Evolutionary conservation across 2,329 filamentous ascomycete genomes (phyloP).

Genomic region (Penicillium sp.): DNA sequence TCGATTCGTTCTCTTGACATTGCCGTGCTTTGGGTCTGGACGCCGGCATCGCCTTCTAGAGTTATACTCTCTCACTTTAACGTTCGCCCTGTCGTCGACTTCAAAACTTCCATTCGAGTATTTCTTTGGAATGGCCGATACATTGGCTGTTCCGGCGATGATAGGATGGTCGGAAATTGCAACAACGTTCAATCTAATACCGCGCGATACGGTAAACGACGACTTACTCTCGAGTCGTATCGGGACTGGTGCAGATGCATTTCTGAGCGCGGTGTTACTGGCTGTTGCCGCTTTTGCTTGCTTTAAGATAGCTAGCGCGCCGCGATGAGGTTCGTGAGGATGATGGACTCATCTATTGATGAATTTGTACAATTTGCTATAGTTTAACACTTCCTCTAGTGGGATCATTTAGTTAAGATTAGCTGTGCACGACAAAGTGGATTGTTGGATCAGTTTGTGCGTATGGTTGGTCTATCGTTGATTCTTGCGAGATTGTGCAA

Average conservation of each 20-base stretch:
- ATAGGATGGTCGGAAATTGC: not conserved
- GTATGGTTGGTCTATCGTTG: too few relatives aligned
- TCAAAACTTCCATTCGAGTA: not conserved
- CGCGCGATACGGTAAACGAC: not conserved
- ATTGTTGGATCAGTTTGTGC: too few relatives aligned
- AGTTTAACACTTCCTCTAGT: too few relatives aligned
- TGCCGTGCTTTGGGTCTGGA: slow-evolving; percentile 25
- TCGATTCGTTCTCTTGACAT: slow-evolving; percentile 25
- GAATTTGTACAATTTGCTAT: too few relatives aligned
- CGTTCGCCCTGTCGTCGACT: not conserved
- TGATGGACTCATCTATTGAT: not conserved
- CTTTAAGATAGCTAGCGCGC: not conserved
- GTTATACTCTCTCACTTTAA: slow-evolving; percentile 14
- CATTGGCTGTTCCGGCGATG: not conserved
- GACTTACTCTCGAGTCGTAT: not conserved
- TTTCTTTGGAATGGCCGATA: not conserved
- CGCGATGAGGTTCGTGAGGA: not conserved
- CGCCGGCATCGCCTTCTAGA: slow-evolving; percentile 25
- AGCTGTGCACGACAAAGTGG: too few relatives aligned
- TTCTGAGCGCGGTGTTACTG: not conserved
- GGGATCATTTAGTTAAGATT: too few relatives aligned
- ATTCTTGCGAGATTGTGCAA: too few relatives aligned
- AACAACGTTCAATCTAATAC: not conserved
- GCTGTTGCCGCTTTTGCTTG: not conserved
- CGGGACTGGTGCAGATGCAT: not conserved